These are phyloP conservation scores for Pterocarpus santalinus DNA, from an alignment of 306 rosid species.

Conservation along the genomic window DNA sequence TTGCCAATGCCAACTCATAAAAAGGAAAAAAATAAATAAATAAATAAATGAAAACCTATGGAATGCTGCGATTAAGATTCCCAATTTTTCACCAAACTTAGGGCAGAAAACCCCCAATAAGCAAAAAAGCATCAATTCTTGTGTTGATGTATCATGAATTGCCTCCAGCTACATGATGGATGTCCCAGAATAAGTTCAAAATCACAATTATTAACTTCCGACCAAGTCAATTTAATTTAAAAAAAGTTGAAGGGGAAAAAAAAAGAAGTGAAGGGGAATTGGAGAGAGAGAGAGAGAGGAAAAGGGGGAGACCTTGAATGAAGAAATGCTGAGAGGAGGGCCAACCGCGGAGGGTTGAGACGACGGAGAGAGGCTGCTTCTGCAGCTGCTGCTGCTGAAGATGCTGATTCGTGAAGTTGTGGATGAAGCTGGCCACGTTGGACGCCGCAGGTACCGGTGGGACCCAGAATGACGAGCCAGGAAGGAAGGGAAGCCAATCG, in stretches of 20 bases:
- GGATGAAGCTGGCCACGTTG: slow-evolving; percentile 51
- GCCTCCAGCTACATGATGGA: not conserved
- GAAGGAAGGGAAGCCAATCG: slow-evolving; percentile 80
- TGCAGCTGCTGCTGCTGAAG: not conserved
- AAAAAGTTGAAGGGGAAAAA: not conserved
- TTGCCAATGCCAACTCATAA: not conserved
- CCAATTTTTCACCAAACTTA: not conserved
- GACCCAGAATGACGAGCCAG: slow-evolving; percentile 87
- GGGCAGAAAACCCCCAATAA: not conserved
- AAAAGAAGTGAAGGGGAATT: not conserved
- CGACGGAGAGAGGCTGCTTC: slow-evolving; percentile 39
- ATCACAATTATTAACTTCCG: not conserved
- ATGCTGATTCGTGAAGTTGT: slow-evolving; percentile 24
- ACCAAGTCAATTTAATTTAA: not conserved
- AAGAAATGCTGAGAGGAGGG: slow-evolving; percentile 55
- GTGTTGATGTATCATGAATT: not conserved
- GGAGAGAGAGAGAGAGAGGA: not conserved
- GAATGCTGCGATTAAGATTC: not conserved
- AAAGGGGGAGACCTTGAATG: slow-evolving; percentile 41
- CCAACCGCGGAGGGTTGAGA: slow-evolving; percentile 63
- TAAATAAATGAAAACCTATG: not conserved
- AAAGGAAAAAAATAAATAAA: no score
- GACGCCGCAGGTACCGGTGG: slow-evolving; percentile 59
- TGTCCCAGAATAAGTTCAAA: not conserved
- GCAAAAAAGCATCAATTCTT: not conserved